Conservation (phyloP, 75 land plant species). For the Picea sitchensis region DNA sequence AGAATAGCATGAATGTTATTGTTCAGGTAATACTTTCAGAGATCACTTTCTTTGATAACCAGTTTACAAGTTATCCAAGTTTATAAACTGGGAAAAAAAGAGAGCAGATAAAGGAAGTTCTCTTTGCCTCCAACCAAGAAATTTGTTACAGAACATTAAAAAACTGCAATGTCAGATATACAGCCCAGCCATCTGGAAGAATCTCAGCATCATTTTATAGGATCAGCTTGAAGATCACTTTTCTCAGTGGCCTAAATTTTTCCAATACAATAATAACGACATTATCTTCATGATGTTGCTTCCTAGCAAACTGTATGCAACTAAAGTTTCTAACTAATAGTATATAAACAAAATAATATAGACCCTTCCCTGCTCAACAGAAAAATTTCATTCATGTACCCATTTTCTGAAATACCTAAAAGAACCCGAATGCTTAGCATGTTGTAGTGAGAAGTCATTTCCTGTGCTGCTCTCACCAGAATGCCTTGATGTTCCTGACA, state of each 20-base stretch:
- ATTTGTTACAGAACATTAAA: not conserved
- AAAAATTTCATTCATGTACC: not conserved
- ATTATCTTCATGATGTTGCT: not conserved
- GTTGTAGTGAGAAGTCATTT: slow-evolving; percentile 6
- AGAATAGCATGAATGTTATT: slow-evolving; percentile 1
- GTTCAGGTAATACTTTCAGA: not conserved
- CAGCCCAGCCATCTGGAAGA: not conserved
- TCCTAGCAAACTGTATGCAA: not conserved
- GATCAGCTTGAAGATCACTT: not conserved
- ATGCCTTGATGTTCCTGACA: slow-evolving; percentile 22
- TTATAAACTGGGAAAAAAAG: not conserved
- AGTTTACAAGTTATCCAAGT: not conserved
- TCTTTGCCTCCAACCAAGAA: not conserved
- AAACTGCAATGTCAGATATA: not conserved
- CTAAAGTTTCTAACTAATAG: slow-evolving; percentile 1
- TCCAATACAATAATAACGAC: not conserved
- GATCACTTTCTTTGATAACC: not conserved
- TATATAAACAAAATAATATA: not conserved
- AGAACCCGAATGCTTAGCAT: slow-evolving; percentile 6
- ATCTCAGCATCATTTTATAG: not conserved
- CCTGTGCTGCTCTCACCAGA: slow-evolving; percentile 48
- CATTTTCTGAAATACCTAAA: slow-evolving; percentile 4
- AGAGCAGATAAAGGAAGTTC: not conserved
- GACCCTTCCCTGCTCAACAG: not conserved
- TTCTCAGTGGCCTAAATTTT: not conserved